A percentile compares a stretch with the other conserved stretches of the same genome.
Evolutionary conservation across 257 asterid genomes (phyloP).

Genomic region (Anisodus tanguticus): DNA sequence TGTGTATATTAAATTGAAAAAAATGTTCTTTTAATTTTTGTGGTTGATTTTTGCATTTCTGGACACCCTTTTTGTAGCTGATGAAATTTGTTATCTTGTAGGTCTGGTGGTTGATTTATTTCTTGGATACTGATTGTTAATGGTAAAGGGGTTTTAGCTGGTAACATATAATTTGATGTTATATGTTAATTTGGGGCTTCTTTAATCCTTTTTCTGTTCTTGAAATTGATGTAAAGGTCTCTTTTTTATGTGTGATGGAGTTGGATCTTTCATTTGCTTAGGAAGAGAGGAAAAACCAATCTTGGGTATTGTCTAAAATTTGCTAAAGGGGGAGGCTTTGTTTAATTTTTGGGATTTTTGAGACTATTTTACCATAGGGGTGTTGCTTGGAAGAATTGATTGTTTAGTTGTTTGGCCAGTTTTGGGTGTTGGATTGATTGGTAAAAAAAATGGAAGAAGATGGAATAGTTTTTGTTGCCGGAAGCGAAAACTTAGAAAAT

Average conservation of each 20-base stretch:
- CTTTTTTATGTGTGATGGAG: not conserved
- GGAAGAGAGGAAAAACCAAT: not conserved
- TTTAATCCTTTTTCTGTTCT: not conserved
- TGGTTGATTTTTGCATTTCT: not conserved
- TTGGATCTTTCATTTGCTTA: not conserved
- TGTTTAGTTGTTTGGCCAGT: not conserved
- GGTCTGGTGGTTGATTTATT: too few species aligned
- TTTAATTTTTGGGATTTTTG: not conserved
- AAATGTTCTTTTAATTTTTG: not conserved
- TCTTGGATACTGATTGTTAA: not conserved
- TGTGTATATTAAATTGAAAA: not conserved
- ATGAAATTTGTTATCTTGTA: not conserved
- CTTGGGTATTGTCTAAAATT: not conserved
- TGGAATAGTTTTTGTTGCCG: slow-evolving; percentile 23
- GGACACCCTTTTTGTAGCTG: not conserved
- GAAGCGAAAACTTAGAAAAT: not conserved
- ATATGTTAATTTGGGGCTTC: not conserved
- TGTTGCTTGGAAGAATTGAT: slow-evolving; percentile 22
- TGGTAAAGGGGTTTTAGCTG: not conserved
- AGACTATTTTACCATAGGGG: not conserved
- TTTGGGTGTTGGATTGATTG: slow-evolving; percentile 30
- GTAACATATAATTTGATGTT: not conserved
- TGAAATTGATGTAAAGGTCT: not conserved
- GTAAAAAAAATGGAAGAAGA: slow-evolving; percentile 39
- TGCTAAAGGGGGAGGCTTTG: slow-evolving; percentile 6